Conservation (phyloP, 495 filamentous ascomycete genomes). For the Xylaria curta region DNA sequence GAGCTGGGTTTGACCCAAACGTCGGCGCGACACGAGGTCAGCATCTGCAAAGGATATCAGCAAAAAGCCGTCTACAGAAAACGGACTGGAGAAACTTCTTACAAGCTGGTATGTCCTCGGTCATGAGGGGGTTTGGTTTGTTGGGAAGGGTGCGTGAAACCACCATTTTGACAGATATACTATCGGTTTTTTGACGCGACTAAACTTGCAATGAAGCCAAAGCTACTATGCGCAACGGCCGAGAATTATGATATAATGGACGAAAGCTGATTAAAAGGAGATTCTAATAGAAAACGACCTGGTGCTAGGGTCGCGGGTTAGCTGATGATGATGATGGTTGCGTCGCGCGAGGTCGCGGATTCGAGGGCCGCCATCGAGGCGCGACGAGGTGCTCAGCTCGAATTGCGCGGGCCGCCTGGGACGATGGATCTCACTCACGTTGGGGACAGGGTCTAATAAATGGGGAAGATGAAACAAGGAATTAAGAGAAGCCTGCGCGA, state of each 20-base stretch:
- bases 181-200: constrained; percentile 35
- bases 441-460: constrained; percentile 30
- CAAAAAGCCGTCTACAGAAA: background rate
- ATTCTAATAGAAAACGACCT: constrained; percentile 19
- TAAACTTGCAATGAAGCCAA: constrained; percentile 26
- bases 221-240: constrained; percentile 14
- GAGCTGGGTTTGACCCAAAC: constrained; percentile 90
- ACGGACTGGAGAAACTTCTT: constrained; percentile 26
- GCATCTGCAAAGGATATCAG: constrained; percentile 66
- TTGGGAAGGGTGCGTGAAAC: constrained; percentile 67
- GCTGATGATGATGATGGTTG: constrained; percentile 36
- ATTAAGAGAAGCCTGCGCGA: constrained; percentile 24
- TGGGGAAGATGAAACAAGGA: constrained; percentile 17
- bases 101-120: constrained; percentile 72
- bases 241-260: background rate
- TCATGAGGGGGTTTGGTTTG: constrained; percentile 77
- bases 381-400: constrained; percentile 27
- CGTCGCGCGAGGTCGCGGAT: constrained; percentile 25
- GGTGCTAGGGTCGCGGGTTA: constrained; percentile 37
- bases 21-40: constrained; percentile 82
- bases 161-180: constrained; percentile 57
- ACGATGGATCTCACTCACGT: constrained; percentile 44
- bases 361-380: constrained; percentile 27
- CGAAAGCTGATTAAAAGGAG: constrained; percentile 18
- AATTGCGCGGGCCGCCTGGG: constrained; percentile 36